Evolutionary conservation across 1,139 yeast species (phyloP).

Genomic region (Scheffersomyces cryptocercus): DNA sequence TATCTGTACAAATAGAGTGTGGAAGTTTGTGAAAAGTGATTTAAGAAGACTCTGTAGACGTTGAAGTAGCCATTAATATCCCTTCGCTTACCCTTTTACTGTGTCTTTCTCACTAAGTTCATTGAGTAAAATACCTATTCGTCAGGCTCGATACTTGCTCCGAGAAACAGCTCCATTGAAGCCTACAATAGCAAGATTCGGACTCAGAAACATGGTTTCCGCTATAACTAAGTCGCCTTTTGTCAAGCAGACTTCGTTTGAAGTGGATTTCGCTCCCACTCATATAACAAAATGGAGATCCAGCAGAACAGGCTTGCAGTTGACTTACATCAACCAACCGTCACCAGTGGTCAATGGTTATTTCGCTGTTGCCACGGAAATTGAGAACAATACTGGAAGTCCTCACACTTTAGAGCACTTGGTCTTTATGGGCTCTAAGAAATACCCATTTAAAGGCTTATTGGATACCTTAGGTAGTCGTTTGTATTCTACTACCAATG

Average conservation of each 20-base stretch:
- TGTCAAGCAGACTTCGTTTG: slow-evolving; percentile 50
- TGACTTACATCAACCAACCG: slow-evolving; percentile 74
- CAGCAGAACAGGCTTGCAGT: slow-evolving; percentile 75
- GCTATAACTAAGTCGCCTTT: slow-evolving; percentile 21
- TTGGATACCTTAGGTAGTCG: slow-evolving; percentile 85
- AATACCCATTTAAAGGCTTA: slow-evolving; percentile 89
- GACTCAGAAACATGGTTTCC: too few species aligned
- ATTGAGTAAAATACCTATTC: not conserved
- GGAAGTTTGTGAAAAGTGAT: too few species aligned
- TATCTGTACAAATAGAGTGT: too few species aligned
- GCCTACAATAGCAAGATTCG: too few species aligned
- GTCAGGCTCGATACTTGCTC: slow-evolving; percentile 2
- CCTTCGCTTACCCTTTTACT: not conserved
- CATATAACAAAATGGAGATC: slow-evolving; percentile 73
- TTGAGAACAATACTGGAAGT: slow-evolving; percentile 80
- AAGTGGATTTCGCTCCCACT: slow-evolving; percentile 64
- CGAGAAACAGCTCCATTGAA: not conserved
- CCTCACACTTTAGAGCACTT: slow-evolving; percentile 97
- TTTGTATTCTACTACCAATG: slow-evolving; percentile 86
- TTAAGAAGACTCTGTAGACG: too few species aligned
- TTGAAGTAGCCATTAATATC: too few species aligned
- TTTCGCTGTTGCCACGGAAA: slow-evolving; percentile 94
- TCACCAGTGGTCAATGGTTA: slow-evolving; percentile 92
- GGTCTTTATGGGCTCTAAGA: slow-evolving; percentile 89
- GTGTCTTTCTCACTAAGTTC: not conserved